Evolutionary conservation across 2,329 filamentous ascomycete genomes (phyloP), one percentile per base, ranked within the genome.

Genomic region (Parastagonospora nodorum): DNA sequence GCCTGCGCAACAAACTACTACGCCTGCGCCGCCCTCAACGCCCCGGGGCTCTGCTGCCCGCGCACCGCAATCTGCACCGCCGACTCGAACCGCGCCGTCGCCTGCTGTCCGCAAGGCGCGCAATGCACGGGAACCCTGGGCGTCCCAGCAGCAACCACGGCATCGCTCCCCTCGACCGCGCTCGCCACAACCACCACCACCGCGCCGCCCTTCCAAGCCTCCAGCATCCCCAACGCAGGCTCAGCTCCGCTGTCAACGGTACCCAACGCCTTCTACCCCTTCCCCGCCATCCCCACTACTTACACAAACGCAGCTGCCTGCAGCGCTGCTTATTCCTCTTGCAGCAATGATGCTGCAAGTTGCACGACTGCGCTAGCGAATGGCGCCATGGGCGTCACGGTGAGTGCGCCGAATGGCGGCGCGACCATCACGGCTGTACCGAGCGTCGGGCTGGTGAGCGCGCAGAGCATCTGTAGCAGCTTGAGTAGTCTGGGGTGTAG

Each of bases 101-200:
- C 84, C 19, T 87, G 84, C 75, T 87, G 84, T 71, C 83, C 83
- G 0, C 76, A 72, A 24, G 79, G 81, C 43, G 80, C 80, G 11
- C 78, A 74, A 27, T 87, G 84, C 63, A 86, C 84, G 0, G 84
- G 84, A 2, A 78, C 75, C 8, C 75, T 86, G 30, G 61, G 49
- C 41, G 44, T 4, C 35, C 52, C 41, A 47, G 56, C 16, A 50
- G 45, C 44, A 30, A 48, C 27, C 29, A 30, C 16, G 40, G 50
- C 4, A 53, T 24, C 19, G 19, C 19, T 24, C 3, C 19, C 19
- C 19, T 24, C 19, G 3, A 24, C 19, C 19, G 19, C 55, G 11
- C 45, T 40, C 24, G 47, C 75, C 0, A 69, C 61, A 29, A 60
- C 62, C 6, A 50, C 55, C 6, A 50, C 55, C 35, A 63, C 63